phyloP scores from a whole-genome alignment of 768 basidiomycete species.

The Phylloporus sp. region DNA sequence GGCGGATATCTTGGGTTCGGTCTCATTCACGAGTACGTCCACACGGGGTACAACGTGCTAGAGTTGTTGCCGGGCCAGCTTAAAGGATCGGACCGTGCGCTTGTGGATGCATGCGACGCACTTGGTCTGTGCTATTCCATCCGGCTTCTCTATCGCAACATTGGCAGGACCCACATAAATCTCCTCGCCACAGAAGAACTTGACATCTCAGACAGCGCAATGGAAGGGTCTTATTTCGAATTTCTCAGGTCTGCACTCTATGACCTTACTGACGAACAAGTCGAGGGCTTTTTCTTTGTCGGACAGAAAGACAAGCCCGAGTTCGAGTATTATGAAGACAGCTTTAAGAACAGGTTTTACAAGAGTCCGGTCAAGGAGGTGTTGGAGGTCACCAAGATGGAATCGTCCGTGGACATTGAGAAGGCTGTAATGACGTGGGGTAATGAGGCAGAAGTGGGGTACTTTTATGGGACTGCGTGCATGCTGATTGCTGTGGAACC shows the following conservation, averaged over 20 bases:
- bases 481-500: constrained; percentile 10
- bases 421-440: not conserved
- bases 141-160: not conserved
- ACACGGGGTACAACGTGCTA: not conserved
- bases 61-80: not conserved
- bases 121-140: constrained; percentile 6
- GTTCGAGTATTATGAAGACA: too few species aligned
- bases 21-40: constrained; percentile 11
- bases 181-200: not conserved
- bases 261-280: not conserved
- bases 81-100: constrained; percentile 10
- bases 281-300: constrained; percentile 1
- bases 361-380: constrained; percentile 4
- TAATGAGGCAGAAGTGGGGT: constrained; percentile 2
- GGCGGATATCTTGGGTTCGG: constrained; percentile 10
- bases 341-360: too few species aligned
- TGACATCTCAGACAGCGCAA: not conserved
- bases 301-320: too few species aligned
- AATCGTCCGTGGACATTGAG: not conserved
- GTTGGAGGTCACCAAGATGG: constrained; percentile 10
- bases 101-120: constrained; percentile 1
- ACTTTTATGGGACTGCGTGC: constrained; percentile 11
- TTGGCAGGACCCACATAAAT: not conserved
- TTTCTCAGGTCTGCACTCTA: not conserved
- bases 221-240: accelerated